phyloP scores from a whole-genome alignment of 257 asterid genomes.

The Mentha longifolia region DNA sequence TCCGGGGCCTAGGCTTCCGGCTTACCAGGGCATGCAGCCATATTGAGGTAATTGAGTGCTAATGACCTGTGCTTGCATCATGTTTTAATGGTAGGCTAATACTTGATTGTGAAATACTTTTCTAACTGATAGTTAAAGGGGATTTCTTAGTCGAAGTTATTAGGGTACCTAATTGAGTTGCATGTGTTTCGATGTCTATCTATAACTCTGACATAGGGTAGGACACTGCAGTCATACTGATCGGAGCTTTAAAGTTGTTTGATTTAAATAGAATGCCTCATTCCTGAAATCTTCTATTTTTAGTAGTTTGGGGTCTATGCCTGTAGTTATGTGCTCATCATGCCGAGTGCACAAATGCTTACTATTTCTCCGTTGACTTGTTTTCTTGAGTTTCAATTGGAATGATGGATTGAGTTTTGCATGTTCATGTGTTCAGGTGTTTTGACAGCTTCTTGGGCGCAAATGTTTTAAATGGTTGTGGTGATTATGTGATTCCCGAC shows the following conservation, averaged over 20 bases:
- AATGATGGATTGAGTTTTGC: slow-evolving; percentile 56
- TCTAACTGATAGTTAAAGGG: not conserved
- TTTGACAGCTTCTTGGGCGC: slow-evolving; percentile 96
- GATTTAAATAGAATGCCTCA: not conserved
- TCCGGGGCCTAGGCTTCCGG: slow-evolving; percentile 76
- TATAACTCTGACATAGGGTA: not conserved
- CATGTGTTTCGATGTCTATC: not conserved
- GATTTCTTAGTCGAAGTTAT: not conserved
- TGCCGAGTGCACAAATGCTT: slow-evolving; percentile 9
- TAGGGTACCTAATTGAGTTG: not conserved
- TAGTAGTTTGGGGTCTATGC: not conserved
- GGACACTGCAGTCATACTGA: not conserved
- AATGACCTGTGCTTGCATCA: not conserved
- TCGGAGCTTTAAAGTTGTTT: not conserved
- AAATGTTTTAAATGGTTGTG: slow-evolving; percentile 94
- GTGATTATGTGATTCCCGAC: slow-evolving; percentile 94
- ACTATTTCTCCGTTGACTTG: slow-evolving; percentile 14
- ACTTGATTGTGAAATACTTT: not conserved
- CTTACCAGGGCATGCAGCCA: slow-evolving; percentile 89
- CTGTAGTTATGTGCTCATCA: not conserved
- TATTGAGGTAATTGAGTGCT: slow-evolving; percentile 67
- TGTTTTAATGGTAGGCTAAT: not conserved
- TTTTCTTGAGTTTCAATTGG: slow-evolving; percentile 43
- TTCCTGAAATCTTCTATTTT: not conserved
- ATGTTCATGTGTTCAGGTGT: slow-evolving; percentile 89